Conservation (phyloP, 768 basidiomycete species). For the Gelatoporia subvermispora region DNA sequence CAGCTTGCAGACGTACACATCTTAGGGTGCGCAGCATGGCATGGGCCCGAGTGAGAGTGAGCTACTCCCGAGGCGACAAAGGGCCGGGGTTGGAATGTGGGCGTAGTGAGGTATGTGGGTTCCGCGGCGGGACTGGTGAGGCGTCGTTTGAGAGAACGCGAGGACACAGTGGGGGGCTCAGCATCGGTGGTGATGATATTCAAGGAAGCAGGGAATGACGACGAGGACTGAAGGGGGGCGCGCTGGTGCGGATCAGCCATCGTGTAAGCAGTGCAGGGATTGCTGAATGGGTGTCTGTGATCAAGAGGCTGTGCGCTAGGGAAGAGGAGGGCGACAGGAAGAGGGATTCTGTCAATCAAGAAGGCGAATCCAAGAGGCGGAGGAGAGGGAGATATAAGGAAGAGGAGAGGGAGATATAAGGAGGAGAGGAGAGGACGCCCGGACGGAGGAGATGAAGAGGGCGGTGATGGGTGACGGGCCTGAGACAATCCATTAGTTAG, state of each 20-base stretch:
- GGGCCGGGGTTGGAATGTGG: conserved; percentile 1
- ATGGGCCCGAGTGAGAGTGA: conserved; percentile 55
- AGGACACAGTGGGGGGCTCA: too few relatives aligned
- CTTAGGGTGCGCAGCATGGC: conserved; percentile 95
- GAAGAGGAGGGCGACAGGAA: background rate
- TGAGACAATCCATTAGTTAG: too few relatives aligned
- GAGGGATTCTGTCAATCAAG: conserved; percentile 4
- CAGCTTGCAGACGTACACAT: conserved; percentile 80
- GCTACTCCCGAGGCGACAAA: background rate
- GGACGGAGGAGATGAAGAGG: conserved; percentile 4
- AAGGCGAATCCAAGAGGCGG: conserved; percentile 2
- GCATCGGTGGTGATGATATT: too few relatives aligned
- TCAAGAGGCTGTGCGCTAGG: conserved; percentile 9
- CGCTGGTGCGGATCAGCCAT: conserved; percentile 17
- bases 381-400: conserved; percentile 2
- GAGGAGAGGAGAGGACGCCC: too few relatives aligned
- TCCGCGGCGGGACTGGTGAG: conserved; percentile 4
- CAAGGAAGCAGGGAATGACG: conserved; percentile 7
- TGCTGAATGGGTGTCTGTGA: conserved; percentile 14
- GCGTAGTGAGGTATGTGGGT: conserved; percentile 1
- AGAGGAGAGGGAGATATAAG: too few relatives aligned
- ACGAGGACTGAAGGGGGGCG: conserved; percentile 14
- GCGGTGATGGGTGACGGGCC: conserved; percentile 10
- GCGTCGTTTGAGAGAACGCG: conserved; percentile 15
- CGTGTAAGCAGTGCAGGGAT: background rate